Evolutionary conservation across 306 rosid genomes (phyloP).

Genomic region (Prinsepia uniflora): DNA sequence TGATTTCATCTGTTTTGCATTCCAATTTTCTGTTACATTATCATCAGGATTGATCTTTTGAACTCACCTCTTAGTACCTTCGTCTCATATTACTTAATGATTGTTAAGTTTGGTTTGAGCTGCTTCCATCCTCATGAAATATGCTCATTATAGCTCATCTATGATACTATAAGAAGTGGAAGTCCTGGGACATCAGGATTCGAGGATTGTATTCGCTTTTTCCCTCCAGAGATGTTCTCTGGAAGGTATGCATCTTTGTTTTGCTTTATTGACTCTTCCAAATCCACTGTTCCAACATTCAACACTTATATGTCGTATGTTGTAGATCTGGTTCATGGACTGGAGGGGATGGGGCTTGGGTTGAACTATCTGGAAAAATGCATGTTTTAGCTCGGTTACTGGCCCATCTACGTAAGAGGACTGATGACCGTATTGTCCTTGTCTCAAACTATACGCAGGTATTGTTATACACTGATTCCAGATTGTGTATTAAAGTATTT

Average conservation of each 20-base stretch:
- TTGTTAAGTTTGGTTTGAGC: slow-evolving; percentile 10
- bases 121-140: slow-evolving; percentile 27
- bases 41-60: background rate
- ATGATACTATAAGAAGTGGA: slow-evolving; percentile 74
- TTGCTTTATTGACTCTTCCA: slow-evolving; percentile 5
- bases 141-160: slow-evolving; percentile 68
- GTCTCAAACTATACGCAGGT: slow-evolving; percentile 99
- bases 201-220: slow-evolving; percentile 88
- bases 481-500: background rate
- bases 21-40: background rate
- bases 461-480: slow-evolving; percentile 20
- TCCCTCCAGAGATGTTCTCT: slow-evolving; percentile 86
- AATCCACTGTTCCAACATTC: slow-evolving; percentile 5
- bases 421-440: slow-evolving; percentile 89
- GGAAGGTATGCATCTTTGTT: slow-evolving; percentile 59
- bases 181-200: slow-evolving; percentile 92
- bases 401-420: slow-evolving; percentile 69
- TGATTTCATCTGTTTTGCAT: background rate
- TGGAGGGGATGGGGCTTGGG: slow-evolving; percentile 93
- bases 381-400: slow-evolving; percentile 92
- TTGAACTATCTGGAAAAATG: slow-evolving; percentile 96
- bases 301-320: slow-evolving; percentile 11
- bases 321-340: slow-evolving; percentile 88
- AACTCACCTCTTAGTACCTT: background rate
- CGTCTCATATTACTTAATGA: slow-evolving; percentile 7